Evolutionary conservation across 2,329 filamentous ascomycete species (phyloP).

Genomic region (Pseudogymnoascus sp.): DNA sequence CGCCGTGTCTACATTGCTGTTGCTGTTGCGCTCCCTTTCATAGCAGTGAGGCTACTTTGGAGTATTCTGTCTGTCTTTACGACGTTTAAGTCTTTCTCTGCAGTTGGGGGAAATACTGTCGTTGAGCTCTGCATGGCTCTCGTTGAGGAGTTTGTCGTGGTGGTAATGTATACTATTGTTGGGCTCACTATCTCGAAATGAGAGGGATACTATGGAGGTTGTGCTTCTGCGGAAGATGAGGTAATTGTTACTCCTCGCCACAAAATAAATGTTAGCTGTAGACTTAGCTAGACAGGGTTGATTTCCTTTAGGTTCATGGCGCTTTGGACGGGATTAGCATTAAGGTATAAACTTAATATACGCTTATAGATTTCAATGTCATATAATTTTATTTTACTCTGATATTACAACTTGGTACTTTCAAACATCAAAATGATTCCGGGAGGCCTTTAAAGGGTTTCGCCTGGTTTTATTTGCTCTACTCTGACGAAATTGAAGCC

Average conservation of each 20-base stretch:
- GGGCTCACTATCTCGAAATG: conserved; percentile 13
- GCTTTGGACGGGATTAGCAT: no score
- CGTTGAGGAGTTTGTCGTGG: conserved; percentile 27
- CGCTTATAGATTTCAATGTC: no score
- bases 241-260: neutral
- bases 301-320: neutral
- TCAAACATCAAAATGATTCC: no score
- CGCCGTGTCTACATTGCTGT: conserved; percentile 26
- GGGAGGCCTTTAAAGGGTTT: no score
- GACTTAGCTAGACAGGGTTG: neutral
- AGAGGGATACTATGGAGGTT: neutral
- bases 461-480: no score
- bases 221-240: neutral
- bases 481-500: no score
- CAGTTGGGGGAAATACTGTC: conserved; percentile 21
- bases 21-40: conserved; percentile 24
- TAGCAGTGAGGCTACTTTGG: conserved; percentile 29
- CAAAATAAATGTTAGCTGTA: neutral
- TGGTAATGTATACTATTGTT: conserved; percentile 24
- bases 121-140: conserved; percentile 28
- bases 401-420: no score
- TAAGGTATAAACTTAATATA: no score
- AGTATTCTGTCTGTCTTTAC: conserved; percentile 26
- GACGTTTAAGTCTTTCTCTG: conserved; percentile 21
- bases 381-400: no score